Evolutionary conservation across 345 rosid species (phyloP), one percentile per base, ranked within the genome.

Genomic region (Eucalyptus regnans): DNA sequence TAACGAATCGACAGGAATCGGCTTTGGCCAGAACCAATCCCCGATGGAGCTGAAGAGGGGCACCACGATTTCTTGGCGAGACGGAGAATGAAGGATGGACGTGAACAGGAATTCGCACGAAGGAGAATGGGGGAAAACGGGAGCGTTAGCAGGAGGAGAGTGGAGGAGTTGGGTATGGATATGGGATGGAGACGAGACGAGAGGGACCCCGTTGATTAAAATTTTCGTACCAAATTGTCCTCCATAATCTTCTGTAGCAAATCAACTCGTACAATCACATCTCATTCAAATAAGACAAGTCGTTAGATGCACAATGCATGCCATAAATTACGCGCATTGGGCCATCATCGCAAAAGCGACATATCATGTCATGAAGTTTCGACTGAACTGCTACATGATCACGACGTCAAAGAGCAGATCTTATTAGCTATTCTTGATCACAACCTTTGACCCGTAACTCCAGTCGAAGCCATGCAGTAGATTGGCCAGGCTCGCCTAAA

Each of bases 401-500:
- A 11, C 6, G 44, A 43, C 81, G 6, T 33, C 44, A 41, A 71
- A 33, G 14, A 37, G 14, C 46, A 71, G 13, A 37, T 33, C 44
- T 68, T 17, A 33, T 68, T 9, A 17, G 81, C 44, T 3, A 68
- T 68, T 16, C 44, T 18, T 18, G 81, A 68, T 41, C 41, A 41
- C 41, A 41, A 41, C 41, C 41, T 41, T 41, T 41, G 41, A 41
- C 41, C 41, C 41, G 41, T 41, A 41, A 41, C 41, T 41, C 41
- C 41, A 41, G 41, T 41, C 41, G 41, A 94, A 94, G 20, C 96
- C 96, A 87, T 95, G 97, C 46, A 94, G 54, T 62, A 95, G 91
- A 90, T 94, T 95, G 7, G 94, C 95, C 90, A 95, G 76, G 80
- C 93, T 93, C 23, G 91, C 31, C 76, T 91, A 93, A 51, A 95